Conservation (phyloP, 129 eudicot species). For the Silybum marianum region DNA sequence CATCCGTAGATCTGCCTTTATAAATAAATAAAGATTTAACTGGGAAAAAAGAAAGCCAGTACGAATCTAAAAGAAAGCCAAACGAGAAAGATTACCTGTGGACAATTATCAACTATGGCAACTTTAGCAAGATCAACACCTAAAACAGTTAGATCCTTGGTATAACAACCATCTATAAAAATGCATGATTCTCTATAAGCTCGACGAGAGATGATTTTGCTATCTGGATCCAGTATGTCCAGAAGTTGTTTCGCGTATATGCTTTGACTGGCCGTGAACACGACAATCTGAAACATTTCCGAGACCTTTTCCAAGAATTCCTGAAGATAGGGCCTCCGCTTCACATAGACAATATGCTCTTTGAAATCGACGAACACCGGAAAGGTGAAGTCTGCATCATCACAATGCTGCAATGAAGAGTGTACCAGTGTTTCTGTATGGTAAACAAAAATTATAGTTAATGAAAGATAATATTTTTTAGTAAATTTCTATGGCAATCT, state of each 20-base stretch:
- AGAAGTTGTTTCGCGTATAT: conserved; percentile 88
- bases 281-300: conserved; percentile 76
- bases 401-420: conserved; percentile 83
- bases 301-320: conserved; percentile 83
- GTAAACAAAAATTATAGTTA: conserved; percentile 1
- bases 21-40: neutral
- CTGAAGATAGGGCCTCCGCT: conserved; percentile 78
- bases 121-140: conserved; percentile 97
- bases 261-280: conserved; percentile 98
- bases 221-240: conserved; percentile 87
- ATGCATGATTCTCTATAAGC: conserved; percentile 97
- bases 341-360: conserved; percentile 85
- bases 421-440: conserved; percentile 91
- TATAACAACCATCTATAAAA: conserved; percentile 82
- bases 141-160: conserved; percentile 89
- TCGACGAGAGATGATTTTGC: conserved; percentile 73
- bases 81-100: conserved; percentile 59
- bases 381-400: conserved; percentile 85
- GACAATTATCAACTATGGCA: conserved; percentile 92
- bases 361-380: conserved; percentile 67
- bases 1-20: neutral
- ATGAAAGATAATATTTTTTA: neutral
- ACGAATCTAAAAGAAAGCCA: neutral
- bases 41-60: neutral
- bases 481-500: neutral